Evolutionary conservation across 78 protist genomes (phyloP).

Genomic region (Monosiga brevicollis): DNA sequence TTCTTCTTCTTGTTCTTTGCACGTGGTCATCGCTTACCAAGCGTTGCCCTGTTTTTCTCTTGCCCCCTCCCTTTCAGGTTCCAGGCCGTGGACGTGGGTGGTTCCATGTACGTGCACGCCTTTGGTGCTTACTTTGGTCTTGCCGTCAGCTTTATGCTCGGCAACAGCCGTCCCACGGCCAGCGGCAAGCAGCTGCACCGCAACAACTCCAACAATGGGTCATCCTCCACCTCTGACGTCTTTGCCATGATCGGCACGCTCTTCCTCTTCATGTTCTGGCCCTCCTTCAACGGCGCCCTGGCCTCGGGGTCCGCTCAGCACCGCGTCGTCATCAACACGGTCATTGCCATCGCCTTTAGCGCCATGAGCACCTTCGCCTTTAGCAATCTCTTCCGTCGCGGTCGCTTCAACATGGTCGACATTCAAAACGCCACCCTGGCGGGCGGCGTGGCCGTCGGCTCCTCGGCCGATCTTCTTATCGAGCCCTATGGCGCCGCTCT

Average conservation of each 20-base stretch:
- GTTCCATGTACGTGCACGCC: slow-evolving; percentile 78
- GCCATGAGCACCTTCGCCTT: neutral
- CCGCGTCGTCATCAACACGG: slow-evolving; percentile 1
- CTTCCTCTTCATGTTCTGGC: slow-evolving; percentile 85
- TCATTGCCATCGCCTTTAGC: neutral
- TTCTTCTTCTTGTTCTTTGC: neutral
- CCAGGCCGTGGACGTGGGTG: slow-evolving; percentile 76
- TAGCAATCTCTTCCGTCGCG: neutral
- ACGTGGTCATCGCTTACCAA: neutral
- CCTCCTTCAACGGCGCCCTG: slow-evolving; percentile 81
- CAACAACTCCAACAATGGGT: neutral
- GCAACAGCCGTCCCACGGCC: no score
- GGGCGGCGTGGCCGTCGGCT: slow-evolving; percentile 89
- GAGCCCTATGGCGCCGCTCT: slow-evolving; percentile 45
- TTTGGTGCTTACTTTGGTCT: slow-evolving; percentile 89
- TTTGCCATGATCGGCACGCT: slow-evolving; percentile 83
- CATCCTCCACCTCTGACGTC: slow-evolving; percentile 47
- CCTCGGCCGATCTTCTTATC: slow-evolving; percentile 48
- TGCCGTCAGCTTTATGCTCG: slow-evolving; percentile 12
- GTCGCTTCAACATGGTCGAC: slow-evolving; percentile 60
- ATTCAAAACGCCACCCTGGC: slow-evolving; percentile 85
- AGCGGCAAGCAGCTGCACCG: no score
- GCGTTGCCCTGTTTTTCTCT: neutral
- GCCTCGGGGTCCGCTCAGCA: slow-evolving; percentile 29
- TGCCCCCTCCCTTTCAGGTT: neutral